Percentiles rank a stretch among this genome's conserved stretches.
phyloP scores from a whole-genome alignment of 257 asterid species.

The Schizonepeta tenuifolia region DNA sequence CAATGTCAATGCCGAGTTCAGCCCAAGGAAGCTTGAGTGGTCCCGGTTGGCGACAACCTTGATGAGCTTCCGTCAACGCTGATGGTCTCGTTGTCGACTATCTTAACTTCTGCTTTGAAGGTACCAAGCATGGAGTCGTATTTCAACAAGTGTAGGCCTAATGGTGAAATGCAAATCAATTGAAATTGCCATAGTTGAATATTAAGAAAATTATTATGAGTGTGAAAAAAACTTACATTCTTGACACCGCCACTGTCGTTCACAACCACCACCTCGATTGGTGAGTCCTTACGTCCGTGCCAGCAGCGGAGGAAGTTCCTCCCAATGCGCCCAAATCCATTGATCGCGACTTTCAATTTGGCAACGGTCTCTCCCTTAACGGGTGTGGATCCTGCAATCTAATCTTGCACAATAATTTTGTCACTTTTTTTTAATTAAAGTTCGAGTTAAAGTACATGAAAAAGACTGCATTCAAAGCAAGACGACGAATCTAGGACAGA shows the following conservation, averaged over 20 bases:
- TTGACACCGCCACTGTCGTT: slow-evolving; percentile 96
- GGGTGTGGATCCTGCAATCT: slow-evolving; percentile 66
- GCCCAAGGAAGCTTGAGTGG: slow-evolving; percentile 95
- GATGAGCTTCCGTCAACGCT: slow-evolving; percentile 84
- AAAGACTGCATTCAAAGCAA: not conserved
- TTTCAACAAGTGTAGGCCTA: slow-evolving; percentile 91
- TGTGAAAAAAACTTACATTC: slow-evolving; percentile 53
- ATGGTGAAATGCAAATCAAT: slow-evolving; percentile 1
- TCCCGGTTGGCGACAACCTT: slow-evolving; percentile 87
- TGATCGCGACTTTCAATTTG: slow-evolving; percentile 87
- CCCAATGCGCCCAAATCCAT: slow-evolving; percentile 92
- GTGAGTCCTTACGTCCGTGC: slow-evolving; percentile 93
- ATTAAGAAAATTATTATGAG: not conserved
- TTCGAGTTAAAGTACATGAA: not conserved
- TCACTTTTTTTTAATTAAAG: not conserved
- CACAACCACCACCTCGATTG: slow-evolving; percentile 82
- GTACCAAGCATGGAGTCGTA: slow-evolving; percentile 94
- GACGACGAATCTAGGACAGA: not conserved
- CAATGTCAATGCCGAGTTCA: slow-evolving; percentile 89
- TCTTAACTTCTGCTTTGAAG: slow-evolving; percentile 85
- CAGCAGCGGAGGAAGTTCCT: slow-evolving; percentile 97
- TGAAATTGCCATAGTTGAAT: not conserved
- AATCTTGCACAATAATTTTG: slow-evolving; percentile 21
- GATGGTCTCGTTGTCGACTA: slow-evolving; percentile 78
- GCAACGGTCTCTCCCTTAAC: slow-evolving; percentile 79